Conservation (phyloP, 164 flowering plant species). For the Aristolochia fimbriata region DNA sequence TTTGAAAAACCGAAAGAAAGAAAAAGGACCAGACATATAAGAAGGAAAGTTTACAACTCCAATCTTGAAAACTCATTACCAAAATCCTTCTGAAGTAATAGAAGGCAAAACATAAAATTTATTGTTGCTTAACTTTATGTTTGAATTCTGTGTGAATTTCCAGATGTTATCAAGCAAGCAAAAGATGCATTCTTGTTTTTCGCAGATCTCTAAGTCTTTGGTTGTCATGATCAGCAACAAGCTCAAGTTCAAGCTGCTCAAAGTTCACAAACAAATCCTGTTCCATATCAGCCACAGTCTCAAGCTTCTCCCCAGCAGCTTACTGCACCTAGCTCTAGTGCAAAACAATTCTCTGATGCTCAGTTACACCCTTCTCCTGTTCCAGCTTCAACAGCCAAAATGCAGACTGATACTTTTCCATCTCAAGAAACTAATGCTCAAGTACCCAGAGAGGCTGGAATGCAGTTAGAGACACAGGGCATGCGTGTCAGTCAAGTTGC, state of each 20-base stretch:
- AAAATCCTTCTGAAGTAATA: too few species aligned
- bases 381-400: slow-evolving; percentile 7
- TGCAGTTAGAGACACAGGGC: slow-evolving; percentile 36
- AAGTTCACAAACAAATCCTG: slow-evolving; percentile 24
- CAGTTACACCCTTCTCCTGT: slow-evolving; percentile 19
- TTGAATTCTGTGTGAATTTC: not conserved
- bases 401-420: slow-evolving; percentile 3
- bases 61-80: too few species aligned
- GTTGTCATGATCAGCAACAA: slow-evolving; percentile 1
- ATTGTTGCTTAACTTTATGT: too few species aligned
- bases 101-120: too few species aligned
- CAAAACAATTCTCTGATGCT: slow-evolving; percentile 11
- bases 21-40: too few species aligned
- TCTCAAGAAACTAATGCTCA: slow-evolving; percentile 6
- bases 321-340: slow-evolving; percentile 25
- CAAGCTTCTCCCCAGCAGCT: slow-evolving; percentile 35
- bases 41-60: too few species aligned
- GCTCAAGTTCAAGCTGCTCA: slow-evolving; percentile 23
- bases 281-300: slow-evolving; percentile 27
- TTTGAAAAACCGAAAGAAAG: too few species aligned
- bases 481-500: slow-evolving; percentile 28
- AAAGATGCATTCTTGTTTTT: not conserved
- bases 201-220: too few species aligned
- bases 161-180: not conserved
- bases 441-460: slow-evolving; percentile 7